A percentile compares a stretch with the other conserved stretches of the same genome.
phyloP scores from a whole-genome alignment of 2,329 filamentous ascomycete species.

The Calonectria hawksworthii region DNA sequence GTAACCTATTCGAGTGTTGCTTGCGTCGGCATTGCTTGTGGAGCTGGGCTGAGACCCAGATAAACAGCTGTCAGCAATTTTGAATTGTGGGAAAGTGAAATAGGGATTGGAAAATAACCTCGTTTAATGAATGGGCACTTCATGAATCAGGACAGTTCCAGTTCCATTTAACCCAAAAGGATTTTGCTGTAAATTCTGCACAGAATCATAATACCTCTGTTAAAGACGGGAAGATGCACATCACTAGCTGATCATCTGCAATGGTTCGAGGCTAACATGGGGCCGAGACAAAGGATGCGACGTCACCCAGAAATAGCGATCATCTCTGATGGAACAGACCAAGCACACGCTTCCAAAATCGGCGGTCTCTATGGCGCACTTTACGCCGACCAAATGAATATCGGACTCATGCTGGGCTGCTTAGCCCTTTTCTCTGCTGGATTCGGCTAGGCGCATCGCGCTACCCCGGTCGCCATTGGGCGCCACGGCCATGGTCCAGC shows the following conservation, averaged over 20 bases:
- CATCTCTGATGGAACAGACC: not conserved
- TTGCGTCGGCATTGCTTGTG: not conserved
- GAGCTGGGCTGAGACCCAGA: not conserved
- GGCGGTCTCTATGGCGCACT: not conserved
- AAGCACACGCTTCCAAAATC: not conserved
- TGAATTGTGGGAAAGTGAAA: not conserved
- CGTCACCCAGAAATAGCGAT: not conserved
- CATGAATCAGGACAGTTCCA: too few relatives aligned
- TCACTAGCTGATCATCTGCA: not conserved
- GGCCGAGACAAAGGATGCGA: not conserved
- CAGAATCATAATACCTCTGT: not conserved
- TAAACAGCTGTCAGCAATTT: not conserved
- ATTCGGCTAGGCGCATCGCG: slow-evolving; percentile 9
- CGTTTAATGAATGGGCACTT: not conserved
- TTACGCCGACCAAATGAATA: not conserved
- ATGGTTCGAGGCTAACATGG: not conserved
- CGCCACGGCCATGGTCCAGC: not conserved
- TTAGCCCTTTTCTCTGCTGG: not conserved
- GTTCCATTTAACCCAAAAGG: too few relatives aligned
- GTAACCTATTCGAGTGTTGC: not conserved
- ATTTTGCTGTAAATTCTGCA: not conserved
- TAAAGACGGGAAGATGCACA: not conserved
- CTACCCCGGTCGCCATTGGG: not conserved
- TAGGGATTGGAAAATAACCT: not conserved
- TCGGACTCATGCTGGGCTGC: not conserved